phyloP scores from a whole-genome alignment of 768 basidiomycete genomes.

The Leccinellum albellum region DNA sequence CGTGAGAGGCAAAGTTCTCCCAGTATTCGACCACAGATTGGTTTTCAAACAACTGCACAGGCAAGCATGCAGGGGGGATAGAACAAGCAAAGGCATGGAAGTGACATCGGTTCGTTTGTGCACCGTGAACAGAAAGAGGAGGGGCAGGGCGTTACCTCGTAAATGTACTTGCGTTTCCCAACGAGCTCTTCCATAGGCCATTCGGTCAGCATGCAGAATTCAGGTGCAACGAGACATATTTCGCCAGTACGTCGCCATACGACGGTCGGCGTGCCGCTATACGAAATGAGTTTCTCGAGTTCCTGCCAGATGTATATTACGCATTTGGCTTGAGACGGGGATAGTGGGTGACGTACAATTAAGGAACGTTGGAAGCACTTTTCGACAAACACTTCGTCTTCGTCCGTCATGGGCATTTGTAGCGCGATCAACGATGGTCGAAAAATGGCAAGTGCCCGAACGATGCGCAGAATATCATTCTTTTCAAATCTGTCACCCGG shows the following conservation, averaged over 20 bases:
- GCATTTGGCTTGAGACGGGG: not conserved
- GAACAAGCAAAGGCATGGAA: not conserved
- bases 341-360: slow-evolving; percentile 49
- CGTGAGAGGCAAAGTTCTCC: slow-evolving; percentile 95
- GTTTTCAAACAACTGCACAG: slow-evolving; percentile 80
- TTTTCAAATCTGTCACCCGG: slow-evolving; percentile 78
- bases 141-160: slow-evolving; percentile 30
- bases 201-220: slow-evolving; percentile 92
- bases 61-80: not conserved
- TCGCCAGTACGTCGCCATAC: slow-evolving; percentile 98
- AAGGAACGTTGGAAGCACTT: slow-evolving; percentile 92
- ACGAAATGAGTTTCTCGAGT: slow-evolving; percentile 94
- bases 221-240: slow-evolving; percentile 93
- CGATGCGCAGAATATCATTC: slow-evolving; percentile 90
- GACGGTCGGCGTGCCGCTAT: slow-evolving; percentile 94
- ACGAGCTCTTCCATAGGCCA: slow-evolving; percentile 84
- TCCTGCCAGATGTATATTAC: slow-evolving; percentile 53
- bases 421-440: slow-evolving; percentile 95
- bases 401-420: slow-evolving; percentile 95
- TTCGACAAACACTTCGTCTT: slow-evolving; percentile 96
- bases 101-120: slow-evolving; percentile 8
- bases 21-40: slow-evolving; percentile 93
- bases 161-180: slow-evolving; percentile 47
- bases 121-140: slow-evolving; percentile 18
- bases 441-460: slow-evolving; percentile 90